Evolutionary conservation across 306 rosid species (phyloP), one percentile per base, ranked within the genome.

Genomic region (Ziziphus jujuba): DNA sequence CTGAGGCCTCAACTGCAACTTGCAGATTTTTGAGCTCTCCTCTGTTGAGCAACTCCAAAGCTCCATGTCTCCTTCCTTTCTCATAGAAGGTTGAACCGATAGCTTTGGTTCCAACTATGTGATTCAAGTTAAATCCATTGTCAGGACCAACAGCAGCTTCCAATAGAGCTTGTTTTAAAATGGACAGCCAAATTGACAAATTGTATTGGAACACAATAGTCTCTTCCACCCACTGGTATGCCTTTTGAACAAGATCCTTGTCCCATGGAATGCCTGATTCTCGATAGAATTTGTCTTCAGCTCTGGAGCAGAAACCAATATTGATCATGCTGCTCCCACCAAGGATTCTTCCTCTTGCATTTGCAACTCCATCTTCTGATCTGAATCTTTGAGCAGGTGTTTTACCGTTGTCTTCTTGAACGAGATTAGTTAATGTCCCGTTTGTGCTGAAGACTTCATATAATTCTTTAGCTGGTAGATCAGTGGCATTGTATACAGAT

Each of bases 321-420:
- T 72, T 80, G 47, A 72, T 24, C 79, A 76, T 72, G 69, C 76
- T 80, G 2, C 66, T n/a, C 3, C 76, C 79, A 1, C 85, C 85
- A 0, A 76, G 63, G 6, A 80, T 21, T 19, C 81, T 47, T 1
- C 76, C 85, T 52, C 75, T 34, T 5, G 61, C 19, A 28, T 12
- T 72, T 3, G 60, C 61, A 0, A 80, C 67, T 2, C 81, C 84
- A 0, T 80, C 79, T 20, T 50, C 65, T 0, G 85, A 67, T 0
- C 2, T 11, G 24, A 71, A 71, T 17, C 15, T 52, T 2, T 77
- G 44, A 11, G 50, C 59, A 2, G 73, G 72, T 5, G 51, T 53
- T 24, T 19, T 59, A 0, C 69, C 73, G 9, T 72, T 65, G 34
- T 72, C 77, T 19, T 28, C 55, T 12, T 31, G 10, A 20, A 6